Base-by-base conservation (phyloP, 1,139 yeast species). In the Scheffersomyces quercinus region DNA sequence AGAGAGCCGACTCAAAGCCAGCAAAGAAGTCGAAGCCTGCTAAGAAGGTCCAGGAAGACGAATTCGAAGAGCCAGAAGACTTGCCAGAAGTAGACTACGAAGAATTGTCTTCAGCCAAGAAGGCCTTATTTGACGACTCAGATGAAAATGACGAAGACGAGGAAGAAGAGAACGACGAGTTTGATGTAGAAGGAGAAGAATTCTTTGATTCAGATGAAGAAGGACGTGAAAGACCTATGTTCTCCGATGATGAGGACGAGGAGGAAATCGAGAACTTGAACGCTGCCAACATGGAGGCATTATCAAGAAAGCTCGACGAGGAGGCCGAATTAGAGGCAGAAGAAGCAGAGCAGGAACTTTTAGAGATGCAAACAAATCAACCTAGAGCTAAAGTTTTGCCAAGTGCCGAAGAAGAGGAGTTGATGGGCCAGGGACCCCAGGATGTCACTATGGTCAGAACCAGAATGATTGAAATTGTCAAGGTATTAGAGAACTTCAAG, bases 401-500 rank as follows among this genome's bases (percentile, higher is more conserved):
- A 33, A 73, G 83, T 4, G 79, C 65, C 47, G 79, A 73, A 44
- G 87, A 79, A 54, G 81, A 78, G 56, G 83, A 77, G 48, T 73
- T 73, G 41, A 68, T 75, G 44, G 69, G 67, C 15, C 62, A 64
- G 13, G 82, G 79, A 20, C 85, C 88, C 36, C 82, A 82, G 56
- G 96, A 91, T 61, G 77, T 91, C 42, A 86, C 90, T 9, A 76
- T 88, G 58, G 79, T 88, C 13, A 83, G 98, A 68, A 88, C 97
- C 20, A 82, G 99, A 68, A 91, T 95, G 85, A 82, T 93, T 53
- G 99, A 95, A 72, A 81, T 95, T 49, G 95, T 90, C 41, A 91
- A 91, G 65, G 97, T 93, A n/a, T 78, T 95, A 56, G 98, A 91
- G 64, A 89, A 93, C 67, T 90, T 91, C 70, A 85, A 85, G 60